Base-by-base conservation (phyloP, 2,329 filamentous ascomycete genomes). In the Arthrinium phaeospermum region DNA sequence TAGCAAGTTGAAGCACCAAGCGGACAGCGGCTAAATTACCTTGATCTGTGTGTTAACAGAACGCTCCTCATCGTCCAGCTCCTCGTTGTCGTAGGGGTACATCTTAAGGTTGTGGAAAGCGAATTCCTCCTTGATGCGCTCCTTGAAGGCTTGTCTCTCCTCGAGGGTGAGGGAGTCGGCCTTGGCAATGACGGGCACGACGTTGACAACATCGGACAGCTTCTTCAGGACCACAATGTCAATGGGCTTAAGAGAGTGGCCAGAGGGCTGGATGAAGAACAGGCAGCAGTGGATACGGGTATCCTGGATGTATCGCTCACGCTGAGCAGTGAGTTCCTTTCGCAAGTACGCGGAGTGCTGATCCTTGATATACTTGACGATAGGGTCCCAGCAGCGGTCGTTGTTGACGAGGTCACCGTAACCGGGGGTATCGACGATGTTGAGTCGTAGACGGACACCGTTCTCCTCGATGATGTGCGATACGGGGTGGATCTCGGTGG, bases 331-430 rank as follows among this genome's bases (percentile, higher is more conserved):
- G 81, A 99, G 94, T 86, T 99, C 96, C 90, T 99, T 99, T 85
- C 96, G 94, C 79, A 99, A 91, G 88, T 98, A 99, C 80, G 96
- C 96, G 70, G 95, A 98, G 89, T 99, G 96, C 89, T 99, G 96
- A 86, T 99, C 96, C 90, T 99, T 99, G 90, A 99, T 99, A 87
- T 99, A 99, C 89, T 99, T 99, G 89, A 99, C 96, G 83, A 99
- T 99, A 75, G 96, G 96, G 83, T 99, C 96, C 96, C 96, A 99
- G 92, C 96, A 99, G 90, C 96, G 93, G 87, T 99, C 96, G 85
- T 99, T 99, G 91, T 99, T 99, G 85, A 99, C 96, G 82, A 98
- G 91, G 81, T 99, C 96, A 81, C 96, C 96, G 81, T 99, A 99
- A 76, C 96, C 96, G 76, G 96, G 96, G 76, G 96, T 99, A 83